Conservation (phyloP, 805 yeast species). For the Suhomyces kilbournensis region DNA sequence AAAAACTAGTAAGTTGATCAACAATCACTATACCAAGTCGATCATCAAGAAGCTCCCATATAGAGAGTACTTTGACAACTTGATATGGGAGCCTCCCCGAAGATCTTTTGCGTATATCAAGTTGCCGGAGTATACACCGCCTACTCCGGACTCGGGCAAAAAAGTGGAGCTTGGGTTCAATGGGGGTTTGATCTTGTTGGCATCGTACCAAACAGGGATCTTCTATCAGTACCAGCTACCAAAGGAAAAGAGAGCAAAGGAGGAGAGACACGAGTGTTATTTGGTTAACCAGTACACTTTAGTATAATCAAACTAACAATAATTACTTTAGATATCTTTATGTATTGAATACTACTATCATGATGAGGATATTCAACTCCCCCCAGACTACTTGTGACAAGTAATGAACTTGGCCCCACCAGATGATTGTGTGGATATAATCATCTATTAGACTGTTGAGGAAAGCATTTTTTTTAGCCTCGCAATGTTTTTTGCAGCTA, state of each 20-base stretch:
- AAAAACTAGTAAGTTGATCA: constrained; percentile 26
- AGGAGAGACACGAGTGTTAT: constrained; percentile 29
- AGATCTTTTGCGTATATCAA: constrained; percentile 42
- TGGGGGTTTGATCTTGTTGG: constrained; percentile 32
- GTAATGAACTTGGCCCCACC: too few relatives aligned
- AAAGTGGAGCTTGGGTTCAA: constrained; percentile 39
- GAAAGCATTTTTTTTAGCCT: too few relatives aligned
- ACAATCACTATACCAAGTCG: constrained; percentile 36
- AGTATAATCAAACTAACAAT: too few relatives aligned
- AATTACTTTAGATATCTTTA: too few relatives aligned
- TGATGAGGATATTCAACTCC: too few relatives aligned
- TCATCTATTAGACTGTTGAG: too few relatives aligned
- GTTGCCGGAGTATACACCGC: constrained; percentile 29
- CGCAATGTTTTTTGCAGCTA: background rate
- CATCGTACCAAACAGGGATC: constrained; percentile 35
- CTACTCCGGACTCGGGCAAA: constrained; percentile 4
- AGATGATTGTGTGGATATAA: too few relatives aligned
- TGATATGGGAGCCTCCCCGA: constrained; percentile 42
- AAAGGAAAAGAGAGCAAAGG: constrained; percentile 9
- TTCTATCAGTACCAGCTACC: constrained; percentile 40
- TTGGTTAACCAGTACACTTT: constrained; percentile 26
- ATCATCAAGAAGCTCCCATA: constrained; percentile 40
- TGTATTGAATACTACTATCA: too few relatives aligned
- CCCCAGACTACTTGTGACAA: too few relatives aligned
- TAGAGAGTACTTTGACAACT: constrained; percentile 37